Conservation (phyloP, 2,329 filamentous ascomycete genomes). For the Fusarium musae region DNA sequence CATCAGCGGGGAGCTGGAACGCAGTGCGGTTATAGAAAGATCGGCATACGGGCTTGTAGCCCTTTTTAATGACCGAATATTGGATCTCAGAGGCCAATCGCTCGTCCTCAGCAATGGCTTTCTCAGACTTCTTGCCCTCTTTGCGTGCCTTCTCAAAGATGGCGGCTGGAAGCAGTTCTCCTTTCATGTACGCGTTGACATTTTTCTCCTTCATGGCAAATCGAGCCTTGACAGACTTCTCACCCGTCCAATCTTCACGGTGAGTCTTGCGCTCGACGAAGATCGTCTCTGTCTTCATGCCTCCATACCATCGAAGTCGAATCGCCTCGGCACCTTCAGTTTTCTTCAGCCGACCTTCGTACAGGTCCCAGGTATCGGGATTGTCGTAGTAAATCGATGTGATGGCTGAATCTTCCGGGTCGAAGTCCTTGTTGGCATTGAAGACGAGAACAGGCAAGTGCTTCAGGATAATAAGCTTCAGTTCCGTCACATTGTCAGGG, state of each 20-base stretch:
- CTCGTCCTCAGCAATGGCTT: conserved; percentile 91
- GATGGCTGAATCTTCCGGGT: conserved; percentile 89
- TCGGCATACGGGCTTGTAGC: conserved; percentile 87
- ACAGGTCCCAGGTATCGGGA: conserved; percentile 91
- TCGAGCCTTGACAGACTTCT: conserved; percentile 98
- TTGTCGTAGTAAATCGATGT: conserved; percentile 99
- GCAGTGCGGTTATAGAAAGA: conserved; percentile 99
- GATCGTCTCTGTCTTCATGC: conserved; percentile 93
- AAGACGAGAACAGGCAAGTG: conserved; percentile 97
- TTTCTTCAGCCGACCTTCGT: conserved; percentile 95
- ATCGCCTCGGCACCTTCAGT: conserved; percentile 97
- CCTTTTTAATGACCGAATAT: conserved; percentile 88
- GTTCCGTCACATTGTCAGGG: conserved; percentile 95
- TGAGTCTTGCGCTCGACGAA: conserved; percentile 99
- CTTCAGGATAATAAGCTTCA: conserved; percentile 98
- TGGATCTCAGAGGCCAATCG: conserved; percentile 91
- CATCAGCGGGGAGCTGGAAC: conserved; percentile 96
- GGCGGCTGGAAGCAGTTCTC: conserved; percentile 83
- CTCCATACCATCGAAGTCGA: conserved; percentile 95
- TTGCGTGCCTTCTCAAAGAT: conserved; percentile 97
- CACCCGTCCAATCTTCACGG: conserved; percentile 98
- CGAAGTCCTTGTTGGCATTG: conserved; percentile 97
- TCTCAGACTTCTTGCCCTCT: conserved; percentile 92
- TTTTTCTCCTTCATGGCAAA: conserved; percentile 98
- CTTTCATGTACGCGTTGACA: conserved; percentile 88